Percentiles rank a stretch among this genome's conserved stretches.
phyloP scores from a whole-genome alignment of 1,139 yeast genomes.

The Suhomyces coccinellae region DNA sequence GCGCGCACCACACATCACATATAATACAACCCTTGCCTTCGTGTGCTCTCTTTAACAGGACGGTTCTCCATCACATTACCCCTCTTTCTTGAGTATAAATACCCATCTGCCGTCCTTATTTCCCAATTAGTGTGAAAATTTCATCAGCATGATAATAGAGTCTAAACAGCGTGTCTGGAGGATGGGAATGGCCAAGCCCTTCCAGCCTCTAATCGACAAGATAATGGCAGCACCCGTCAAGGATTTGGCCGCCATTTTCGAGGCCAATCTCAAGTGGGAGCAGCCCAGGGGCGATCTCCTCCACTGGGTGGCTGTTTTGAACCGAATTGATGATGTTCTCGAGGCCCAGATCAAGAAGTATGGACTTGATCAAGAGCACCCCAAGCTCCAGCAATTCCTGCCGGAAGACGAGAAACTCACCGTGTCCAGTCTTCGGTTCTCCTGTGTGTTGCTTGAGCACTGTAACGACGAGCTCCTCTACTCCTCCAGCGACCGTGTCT shows the following conservation, averaged over 20 bases:
- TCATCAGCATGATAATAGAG: slow-evolving; percentile 32
- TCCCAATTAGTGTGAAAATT: neutral
- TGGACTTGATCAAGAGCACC: slow-evolving; percentile 48
- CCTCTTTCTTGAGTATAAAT: neutral
- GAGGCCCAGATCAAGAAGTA: slow-evolving; percentile 56
- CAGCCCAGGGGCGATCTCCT: slow-evolving; percentile 71
- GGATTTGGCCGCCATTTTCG: slow-evolving; percentile 34
- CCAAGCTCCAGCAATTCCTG: slow-evolving; percentile 47
- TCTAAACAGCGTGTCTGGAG: slow-evolving; percentile 33
- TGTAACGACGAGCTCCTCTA: slow-evolving; percentile 70
- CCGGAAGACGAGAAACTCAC: slow-evolving; percentile 48
- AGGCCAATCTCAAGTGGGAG: slow-evolving; percentile 50
- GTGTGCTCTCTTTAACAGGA: neutral
- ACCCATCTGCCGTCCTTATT: neutral
- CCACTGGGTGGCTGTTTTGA: slow-evolving; percentile 76
- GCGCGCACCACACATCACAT: neutral
- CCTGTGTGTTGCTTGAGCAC: slow-evolving; percentile 64
- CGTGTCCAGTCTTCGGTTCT: slow-evolving; percentile 58
- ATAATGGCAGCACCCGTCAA: slow-evolving; percentile 31
- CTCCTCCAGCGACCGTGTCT: slow-evolving; percentile 64
- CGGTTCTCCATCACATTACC: neutral
- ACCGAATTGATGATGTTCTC: slow-evolving; percentile 70
- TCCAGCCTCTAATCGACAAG: slow-evolving; percentile 38
- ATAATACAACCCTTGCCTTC: slow-evolving; percentile 1
- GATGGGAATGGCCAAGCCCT: slow-evolving; percentile 36